Base-by-base conservation (phyloP, 371 early-diverging fungal genomes). In the Mortierella sp. region DNA sequence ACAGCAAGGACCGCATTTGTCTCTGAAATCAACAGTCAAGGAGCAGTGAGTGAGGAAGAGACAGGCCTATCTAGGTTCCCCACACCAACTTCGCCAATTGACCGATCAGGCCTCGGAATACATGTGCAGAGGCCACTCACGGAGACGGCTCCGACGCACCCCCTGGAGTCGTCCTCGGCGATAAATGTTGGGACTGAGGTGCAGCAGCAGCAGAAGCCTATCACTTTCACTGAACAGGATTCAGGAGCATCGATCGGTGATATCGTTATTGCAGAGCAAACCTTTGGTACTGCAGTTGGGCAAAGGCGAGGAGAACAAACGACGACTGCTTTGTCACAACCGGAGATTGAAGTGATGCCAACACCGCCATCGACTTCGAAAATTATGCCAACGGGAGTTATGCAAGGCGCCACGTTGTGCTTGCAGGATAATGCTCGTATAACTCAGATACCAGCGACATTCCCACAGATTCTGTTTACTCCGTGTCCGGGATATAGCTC, bases 21-120 rank as follows among this genome's bases (percentile, higher is more conserved):
- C 19, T 32, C 23, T 19, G 49, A 49, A 21, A 24, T 6, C 60
- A 11, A 14, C 3, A 2, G 34, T 15, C 37, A 1, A 11, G 49
- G 26, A 1, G 23, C 21, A 26, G 50, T 27, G 9, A 11, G 44
- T 11, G 11, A 34, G 4, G 37, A 14, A 34, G 2, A 34, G 37
- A 1, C 37, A 14, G 14, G 11, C 4, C 37, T 11, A 48, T 53
- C 39, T 60, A 34, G 24, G 17, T 59, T 63, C 23, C 60, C 32
- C 14, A 67, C 63, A 4, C 73, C 73, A 11, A 61, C 54, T 14
- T 72, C 73, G 1, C 73, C 73, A 1, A 39, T 53, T 0, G 56
- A 58, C 41, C 58, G 73, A 37, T 60, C 66, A 6, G 73, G 73
- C 2, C 53, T 72, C 11, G 73, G 73, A 5, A 72, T 72, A 23